Evolutionary conservation across 306 rosid species (phyloP).

Genomic region (Astragalus membranaceus): DNA sequence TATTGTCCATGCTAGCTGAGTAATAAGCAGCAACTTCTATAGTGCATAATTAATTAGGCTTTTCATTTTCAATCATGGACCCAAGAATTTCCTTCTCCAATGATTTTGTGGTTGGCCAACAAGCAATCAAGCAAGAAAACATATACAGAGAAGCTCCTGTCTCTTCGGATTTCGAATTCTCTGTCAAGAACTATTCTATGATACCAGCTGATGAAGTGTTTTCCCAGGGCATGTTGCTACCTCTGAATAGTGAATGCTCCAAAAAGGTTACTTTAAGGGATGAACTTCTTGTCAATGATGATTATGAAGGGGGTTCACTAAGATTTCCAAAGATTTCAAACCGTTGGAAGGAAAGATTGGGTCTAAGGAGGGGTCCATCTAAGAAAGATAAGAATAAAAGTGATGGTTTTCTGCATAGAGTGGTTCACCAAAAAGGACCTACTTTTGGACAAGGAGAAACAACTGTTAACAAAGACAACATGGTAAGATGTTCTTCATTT

Average conservation of each 20-base stretch:
- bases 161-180: slow-evolving; percentile 90
- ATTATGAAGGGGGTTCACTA: slow-evolving; percentile 30
- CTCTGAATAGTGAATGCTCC: slow-evolving; percentile 41
- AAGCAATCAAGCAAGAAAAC: slow-evolving; percentile 47
- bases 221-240: slow-evolving; percentile 75
- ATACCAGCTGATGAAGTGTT: slow-evolving; percentile 77
- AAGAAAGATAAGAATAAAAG: slow-evolving; percentile 50
- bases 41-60: not conserved
- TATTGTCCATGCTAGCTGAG: slow-evolving; percentile 26
- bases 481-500: slow-evolving; percentile 33
- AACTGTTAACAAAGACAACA: slow-evolving; percentile 39
- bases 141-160: slow-evolving; percentile 88
- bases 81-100: slow-evolving; percentile 97
- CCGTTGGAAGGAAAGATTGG: slow-evolving; percentile 72
- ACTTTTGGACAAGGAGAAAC: slow-evolving; percentile 41
- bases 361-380: slow-evolving; percentile 48
- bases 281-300: slow-evolving; percentile 50
- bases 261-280: slow-evolving; percentile 75
- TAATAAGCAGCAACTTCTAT: slow-evolving; percentile 27
- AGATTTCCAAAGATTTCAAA: slow-evolving; percentile 51
- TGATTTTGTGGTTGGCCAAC: slow-evolving; percentile 75
- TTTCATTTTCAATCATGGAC: slow-evolving; percentile 44
- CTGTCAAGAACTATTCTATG: slow-evolving; percentile 63
- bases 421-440: slow-evolving; percentile 43
- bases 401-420: slow-evolving; percentile 47